Evolutionary conservation across 352 stramenopile genomes (phyloP).

Genomic region (Albugo candida): DNA sequence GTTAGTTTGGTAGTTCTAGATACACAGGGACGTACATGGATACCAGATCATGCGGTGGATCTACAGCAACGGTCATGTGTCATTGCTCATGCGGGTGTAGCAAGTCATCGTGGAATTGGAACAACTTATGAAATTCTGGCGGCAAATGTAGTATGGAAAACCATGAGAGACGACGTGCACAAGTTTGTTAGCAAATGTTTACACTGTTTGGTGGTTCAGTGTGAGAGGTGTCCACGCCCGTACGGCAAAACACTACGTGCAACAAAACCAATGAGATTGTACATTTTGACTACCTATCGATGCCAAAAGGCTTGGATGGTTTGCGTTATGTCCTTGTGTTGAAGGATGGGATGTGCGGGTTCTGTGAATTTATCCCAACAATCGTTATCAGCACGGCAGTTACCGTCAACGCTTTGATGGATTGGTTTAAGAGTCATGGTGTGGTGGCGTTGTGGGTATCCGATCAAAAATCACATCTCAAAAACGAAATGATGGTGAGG

Average conservation of each 20-base stretch:
- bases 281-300: constrained; percentile 17
- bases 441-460: constrained; percentile 11
- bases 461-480: constrained; percentile 13
- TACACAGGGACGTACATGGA: constrained; percentile 7
- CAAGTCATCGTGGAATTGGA: constrained; percentile 9
- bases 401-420: background rate
- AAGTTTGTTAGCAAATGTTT: constrained; percentile 4
- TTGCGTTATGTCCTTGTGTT: constrained; percentile 12
- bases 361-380: constrained; percentile 9
- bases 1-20: background rate
- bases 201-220: constrained; percentile 3
- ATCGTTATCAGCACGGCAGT: background rate
- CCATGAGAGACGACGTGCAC: constrained; percentile 1
- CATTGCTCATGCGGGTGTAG: constrained; percentile 9
- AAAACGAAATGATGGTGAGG: constrained; percentile 10
- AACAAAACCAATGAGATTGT: constrained; percentile 18
- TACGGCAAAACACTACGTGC: constrained; percentile 9
- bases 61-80: constrained; percentile 11
- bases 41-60: constrained; percentile 5
- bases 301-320: constrained; percentile 2
- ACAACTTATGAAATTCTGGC: constrained; percentile 6
- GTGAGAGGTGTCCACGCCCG: constrained; percentile 5
- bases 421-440: constrained; percentile 13
- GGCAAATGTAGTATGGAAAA: constrained; percentile 6
- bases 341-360: constrained; percentile 16